Conservation (phyloP, 495 filamentous ascomycete species). For the Clohesyomyces aquaticus region DNA sequence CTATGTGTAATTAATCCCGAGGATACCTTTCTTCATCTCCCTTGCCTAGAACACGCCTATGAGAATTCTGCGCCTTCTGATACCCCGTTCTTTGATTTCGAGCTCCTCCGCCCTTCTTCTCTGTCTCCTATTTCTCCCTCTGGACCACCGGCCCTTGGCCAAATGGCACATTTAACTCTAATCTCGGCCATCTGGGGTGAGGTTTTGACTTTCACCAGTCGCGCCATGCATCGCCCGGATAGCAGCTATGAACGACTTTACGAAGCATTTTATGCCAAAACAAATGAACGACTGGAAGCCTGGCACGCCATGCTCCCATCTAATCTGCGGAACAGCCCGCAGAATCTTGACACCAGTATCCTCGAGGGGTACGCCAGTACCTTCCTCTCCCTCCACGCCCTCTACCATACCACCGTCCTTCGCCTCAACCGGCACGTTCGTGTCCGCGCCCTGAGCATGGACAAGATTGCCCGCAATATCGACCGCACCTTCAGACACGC, state of each 20-base stretch:
- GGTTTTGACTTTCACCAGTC: slow-evolving; percentile 61
- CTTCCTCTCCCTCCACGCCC: slow-evolving; percentile 63
- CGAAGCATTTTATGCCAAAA: slow-evolving; percentile 56
- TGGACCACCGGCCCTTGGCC: slow-evolving; percentile 45
- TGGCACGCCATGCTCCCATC: slow-evolving; percentile 56
- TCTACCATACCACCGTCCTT: slow-evolving; percentile 64
- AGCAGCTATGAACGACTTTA: slow-evolving; percentile 51
- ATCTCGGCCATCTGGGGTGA: slow-evolving; percentile 68
- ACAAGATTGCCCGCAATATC: slow-evolving; percentile 42
- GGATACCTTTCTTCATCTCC: slow-evolving; percentile 65
- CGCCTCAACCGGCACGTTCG: slow-evolving; percentile 65
- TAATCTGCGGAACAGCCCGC: slow-evolving; percentile 52
- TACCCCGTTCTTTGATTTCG: slow-evolving; percentile 62
- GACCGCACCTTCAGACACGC: slow-evolving; percentile 38
- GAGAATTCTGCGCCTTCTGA: slow-evolving; percentile 54
- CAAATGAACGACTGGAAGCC: slow-evolving; percentile 55
- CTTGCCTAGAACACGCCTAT: slow-evolving; percentile 61
- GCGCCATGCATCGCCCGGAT: slow-evolving; percentile 55
- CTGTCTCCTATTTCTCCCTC: slow-evolving; percentile 12
- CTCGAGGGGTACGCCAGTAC: slow-evolving; percentile 54
- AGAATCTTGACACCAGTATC: slow-evolving; percentile 57
- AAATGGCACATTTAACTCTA: slow-evolving; percentile 64
- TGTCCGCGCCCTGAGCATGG: slow-evolving; percentile 22
- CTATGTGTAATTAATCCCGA: slow-evolving; percentile 54
- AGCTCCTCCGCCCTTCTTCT: slow-evolving; percentile 39